phyloP scores from a whole-genome alignment of 2,329 filamentous ascomycete genomes.

The Fusarium hainanense region DNA sequence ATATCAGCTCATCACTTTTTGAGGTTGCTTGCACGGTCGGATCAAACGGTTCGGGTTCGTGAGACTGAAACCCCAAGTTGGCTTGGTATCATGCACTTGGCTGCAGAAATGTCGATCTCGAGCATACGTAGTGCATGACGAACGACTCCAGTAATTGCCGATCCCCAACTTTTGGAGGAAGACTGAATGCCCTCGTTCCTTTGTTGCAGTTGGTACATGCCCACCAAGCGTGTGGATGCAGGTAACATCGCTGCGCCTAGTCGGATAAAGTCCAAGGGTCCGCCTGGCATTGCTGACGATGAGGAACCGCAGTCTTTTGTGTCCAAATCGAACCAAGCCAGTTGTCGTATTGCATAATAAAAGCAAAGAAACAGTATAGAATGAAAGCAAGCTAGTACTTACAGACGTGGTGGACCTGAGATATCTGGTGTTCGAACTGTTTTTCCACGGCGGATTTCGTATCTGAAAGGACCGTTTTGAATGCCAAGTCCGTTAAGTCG shows the following conservation, averaged over 20 bases:
- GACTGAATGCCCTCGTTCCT: slow-evolving; percentile 15
- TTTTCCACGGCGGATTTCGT: slow-evolving; percentile 50
- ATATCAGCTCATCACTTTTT: slow-evolving; percentile 14
- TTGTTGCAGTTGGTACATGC: slow-evolving; percentile 16
- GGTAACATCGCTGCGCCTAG: slow-evolving; percentile 21
- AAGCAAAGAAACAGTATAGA: slow-evolving; percentile 4
- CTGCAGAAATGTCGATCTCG: slow-evolving; percentile 8
- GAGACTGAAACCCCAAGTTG: slow-evolving; percentile 6
- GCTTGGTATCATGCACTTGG: slow-evolving; percentile 8
- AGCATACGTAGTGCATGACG: slow-evolving; percentile 23
- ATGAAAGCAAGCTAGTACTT: slow-evolving; percentile 39
- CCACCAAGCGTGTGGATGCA: slow-evolving; percentile 8
- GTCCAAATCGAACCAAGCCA: background rate
- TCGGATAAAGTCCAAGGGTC: slow-evolving; percentile 19
- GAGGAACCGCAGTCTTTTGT: background rate
- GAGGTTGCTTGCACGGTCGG: background rate
- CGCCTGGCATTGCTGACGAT: slow-evolving; percentile 6
- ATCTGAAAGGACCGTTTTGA: slow-evolving; percentile 45
- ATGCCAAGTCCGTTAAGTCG: slow-evolving; percentile 48
- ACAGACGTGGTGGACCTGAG: slow-evolving; percentile 43
- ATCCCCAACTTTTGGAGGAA: background rate
- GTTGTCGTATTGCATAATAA: background rate
- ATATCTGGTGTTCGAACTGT: slow-evolving; percentile 46
- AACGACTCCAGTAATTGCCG: slow-evolving; percentile 16
- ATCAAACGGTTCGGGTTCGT: slow-evolving; percentile 1